Evolutionary conservation across 768 basidiomycete genomes (phyloP), one percentile per base, ranked within the genome.

Genomic region (Pleurotus platypus): DNA sequence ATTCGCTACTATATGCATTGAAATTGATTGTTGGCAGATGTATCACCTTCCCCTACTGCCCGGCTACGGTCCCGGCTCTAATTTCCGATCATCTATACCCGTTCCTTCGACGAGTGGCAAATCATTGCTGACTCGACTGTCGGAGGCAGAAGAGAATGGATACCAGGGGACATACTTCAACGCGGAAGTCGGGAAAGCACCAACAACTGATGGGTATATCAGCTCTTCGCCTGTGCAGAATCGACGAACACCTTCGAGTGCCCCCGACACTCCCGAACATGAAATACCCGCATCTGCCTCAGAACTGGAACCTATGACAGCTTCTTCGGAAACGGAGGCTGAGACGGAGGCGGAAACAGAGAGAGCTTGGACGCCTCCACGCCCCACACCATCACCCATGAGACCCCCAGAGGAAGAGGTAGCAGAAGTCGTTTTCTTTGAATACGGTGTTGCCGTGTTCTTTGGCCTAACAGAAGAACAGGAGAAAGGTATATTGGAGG

Each of bases 41-140:
- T 96, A 98, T 66, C 90, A 92, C 67, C 78, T 96, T 0, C 95
- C 95, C 1, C 77, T 98, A 3, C 78, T 97, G 13, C 92, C 95
- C 6, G 95, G 95, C 0, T 98, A 98, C 64, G 89, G 89, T 0
- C 89, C 90, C 1, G 83, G 86, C 42, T 85, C 88, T 2, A 92
- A 89, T 58, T 75, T 97, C 24, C 88, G 95, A n/a, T 94, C 92
- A 0, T 92, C 92, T 0, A 84, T 79, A 2, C 81, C 86, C 9
- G 76, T 83, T 2, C 78, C 76, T 43, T 67, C 75, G 4, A 72
- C 75, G 3, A 75, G 78, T 6, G 78, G 79, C 20, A 83, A 84
- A 45, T 84, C 89, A 0, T 78, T 86, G 38, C 72, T 89, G 5
- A 78, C 83, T 22, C 83, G 81, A 27, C 80, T 95, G 58, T 89